These are phyloP conservation scores for Nicotiana noctiflora DNA, from an alignment of 257 asterid species.

Conservation along the genomic window DNA sequence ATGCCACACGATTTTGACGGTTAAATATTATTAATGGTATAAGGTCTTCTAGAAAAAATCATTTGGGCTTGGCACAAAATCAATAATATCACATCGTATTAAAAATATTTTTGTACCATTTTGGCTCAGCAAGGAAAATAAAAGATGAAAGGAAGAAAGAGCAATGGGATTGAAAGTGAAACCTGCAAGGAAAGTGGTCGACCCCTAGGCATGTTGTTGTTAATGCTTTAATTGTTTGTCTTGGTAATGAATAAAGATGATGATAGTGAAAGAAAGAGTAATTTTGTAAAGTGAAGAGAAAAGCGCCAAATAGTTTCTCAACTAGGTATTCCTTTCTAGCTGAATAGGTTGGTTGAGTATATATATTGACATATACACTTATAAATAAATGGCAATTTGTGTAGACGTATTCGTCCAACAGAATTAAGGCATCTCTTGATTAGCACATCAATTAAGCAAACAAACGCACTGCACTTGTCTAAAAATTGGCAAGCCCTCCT, in stretches of 20 bases:
- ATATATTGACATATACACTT: conserved; percentile 5
- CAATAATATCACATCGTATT: too few species aligned
- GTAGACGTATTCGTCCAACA: conserved; percentile 25
- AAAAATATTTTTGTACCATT: too few species aligned
- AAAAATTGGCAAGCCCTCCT: not conserved
- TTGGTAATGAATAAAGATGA: not conserved
- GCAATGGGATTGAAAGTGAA: not conserved
- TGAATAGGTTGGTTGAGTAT: conserved; percentile 9
- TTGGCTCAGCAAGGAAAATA: not conserved
- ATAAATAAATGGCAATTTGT: too few species aligned
- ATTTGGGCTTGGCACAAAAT: too few species aligned
- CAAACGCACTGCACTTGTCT: not conserved
- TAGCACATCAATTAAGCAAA: conserved; percentile 25
- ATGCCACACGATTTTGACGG: too few species aligned
- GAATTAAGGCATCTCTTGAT: conserved; percentile 42
- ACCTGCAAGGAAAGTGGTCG: conserved; percentile 93
- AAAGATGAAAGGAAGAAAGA: not conserved
- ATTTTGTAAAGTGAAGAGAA: conserved; percentile 34
- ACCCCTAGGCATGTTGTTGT: conserved; percentile 45
- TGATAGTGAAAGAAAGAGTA: conserved; percentile 11
- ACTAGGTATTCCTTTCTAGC: conserved; percentile 31
- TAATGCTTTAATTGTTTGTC: not conserved
- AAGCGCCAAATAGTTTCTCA: conserved; percentile 31
- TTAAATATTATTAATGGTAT: too few species aligned
- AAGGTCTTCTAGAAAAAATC: too few species aligned